Evolutionary conservation across 2,329 filamentous ascomycete genomes (phyloP), one percentile per base, ranked within the genome.

Genomic region (Berkeleyomyces rouxiae): DNA sequence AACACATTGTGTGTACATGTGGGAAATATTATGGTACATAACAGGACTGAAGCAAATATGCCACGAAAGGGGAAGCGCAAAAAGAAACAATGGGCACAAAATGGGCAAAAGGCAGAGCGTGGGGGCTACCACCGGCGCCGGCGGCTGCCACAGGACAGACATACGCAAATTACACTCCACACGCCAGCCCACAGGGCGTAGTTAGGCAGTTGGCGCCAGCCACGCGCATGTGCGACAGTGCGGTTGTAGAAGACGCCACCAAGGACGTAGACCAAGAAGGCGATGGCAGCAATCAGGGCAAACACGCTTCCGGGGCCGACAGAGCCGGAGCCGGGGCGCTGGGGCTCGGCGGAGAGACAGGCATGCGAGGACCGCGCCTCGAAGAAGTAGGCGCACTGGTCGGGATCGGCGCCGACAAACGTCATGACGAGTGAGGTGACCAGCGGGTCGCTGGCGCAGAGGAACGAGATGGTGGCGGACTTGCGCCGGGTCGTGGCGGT

Each of bases 171-270:
- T 44, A 61, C 64, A 59, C 60, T 53, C 63, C 88, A 85, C 66
- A 96, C 88, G 62, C 90, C 86, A 39, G 89, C 85, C 93, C 93
- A 99, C 68, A 96, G 81, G 68, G 82, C 84, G 76, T 93, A 96
- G 75, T 99, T 97, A 61, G 93, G 93, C 68, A 96, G 77, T 73
- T 99, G 93, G 68, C 88, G 83, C 93, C 92, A 97, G 58, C 93
- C 93, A 66, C 93, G 82, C 68, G 95, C 90, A 72, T 99, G 89
- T 74, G 91, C 86, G 64, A 99, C 91, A 40, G 90, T 95, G 65
- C 93, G 84, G 74, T 96, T 92, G 77, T 97, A 99, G 66, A 96
- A 90, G 68, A 95, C 87, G 70, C 93, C 93, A 68, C 93, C 93
- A 44, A 95, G 81, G 62, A 96, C 77, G 74, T 99, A 99, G 31